A percentile compares a stretch with the other conserved stretches of the same genome.
Conservation (phyloP, 1,284 basidiomycete species). For the Psilocybe mexicana region DNA sequence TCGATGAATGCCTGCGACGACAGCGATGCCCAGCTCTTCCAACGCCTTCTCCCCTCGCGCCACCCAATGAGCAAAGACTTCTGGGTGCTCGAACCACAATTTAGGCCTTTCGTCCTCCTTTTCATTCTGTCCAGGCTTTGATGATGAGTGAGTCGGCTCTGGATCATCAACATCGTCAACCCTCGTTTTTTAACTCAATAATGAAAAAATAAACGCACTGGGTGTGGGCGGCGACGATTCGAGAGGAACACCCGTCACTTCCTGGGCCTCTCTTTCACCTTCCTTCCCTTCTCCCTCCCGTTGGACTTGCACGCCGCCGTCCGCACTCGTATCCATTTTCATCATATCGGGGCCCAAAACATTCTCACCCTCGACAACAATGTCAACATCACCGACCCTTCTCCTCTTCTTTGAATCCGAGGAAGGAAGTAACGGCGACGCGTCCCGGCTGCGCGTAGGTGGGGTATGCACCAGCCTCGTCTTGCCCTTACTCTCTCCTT, state of each 20-base stretch:
- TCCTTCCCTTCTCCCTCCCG: background rate
- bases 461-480: background rate
- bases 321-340: background rate
- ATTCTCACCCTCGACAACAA: background rate
- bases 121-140: background rate
- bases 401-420: background rate
- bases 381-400: background rate
- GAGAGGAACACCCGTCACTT: slow-evolving; percentile 17
- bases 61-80: slow-evolving; percentile 51
- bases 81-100: slow-evolving; percentile 60
- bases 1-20: slow-evolving; percentile 12
- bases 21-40: slow-evolving; percentile 47
- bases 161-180: too few relatives aligned
- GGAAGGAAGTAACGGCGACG: background rate
- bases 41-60: slow-evolving; percentile 49
- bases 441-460: background rate
- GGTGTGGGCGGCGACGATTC: background rate
- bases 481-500: background rate
- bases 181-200: too few relatives aligned
- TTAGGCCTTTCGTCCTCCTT: background rate
- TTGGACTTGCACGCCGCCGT: background rate
- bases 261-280: slow-evolving; percentile 6
- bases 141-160: background rate
- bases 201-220: too few relatives aligned
- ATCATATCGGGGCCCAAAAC: background rate